Evolutionary conservation across 2,329 filamentous ascomycete species (phyloP).

Genomic region (Fusarium sp.): DNA sequence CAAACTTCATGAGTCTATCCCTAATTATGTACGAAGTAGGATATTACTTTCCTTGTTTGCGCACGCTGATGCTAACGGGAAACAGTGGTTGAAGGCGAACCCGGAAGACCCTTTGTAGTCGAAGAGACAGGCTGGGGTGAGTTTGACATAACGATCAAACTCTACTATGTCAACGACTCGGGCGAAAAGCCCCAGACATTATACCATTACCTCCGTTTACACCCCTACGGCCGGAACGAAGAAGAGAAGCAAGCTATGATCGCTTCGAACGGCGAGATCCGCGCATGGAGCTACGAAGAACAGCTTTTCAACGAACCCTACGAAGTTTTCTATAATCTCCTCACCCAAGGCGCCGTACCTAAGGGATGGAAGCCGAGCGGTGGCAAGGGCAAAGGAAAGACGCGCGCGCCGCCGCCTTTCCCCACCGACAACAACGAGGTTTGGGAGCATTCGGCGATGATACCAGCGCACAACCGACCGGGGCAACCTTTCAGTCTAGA

Average conservation of each 20-base stretch:
- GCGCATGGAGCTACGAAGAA: conserved; percentile 89
- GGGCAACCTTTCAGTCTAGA: conserved; percentile 80
- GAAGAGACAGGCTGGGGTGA: conserved; percentile 97
- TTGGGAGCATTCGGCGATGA: conserved; percentile 77
- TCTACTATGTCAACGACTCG: conserved; percentile 90
- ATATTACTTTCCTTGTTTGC: conserved; percentile 15
- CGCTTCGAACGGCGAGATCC: conserved; percentile 71
- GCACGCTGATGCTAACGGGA: conserved; percentile 29
- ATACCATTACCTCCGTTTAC: conserved; percentile 90
- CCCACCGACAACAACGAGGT: conserved; percentile 61
- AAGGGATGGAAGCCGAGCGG: conserved; percentile 59
- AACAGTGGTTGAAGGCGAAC: conserved; percentile 76
- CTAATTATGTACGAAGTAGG: conserved; percentile 84
- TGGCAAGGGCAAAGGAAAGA: conserved; percentile 66
- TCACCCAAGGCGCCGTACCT: conserved; percentile 78
- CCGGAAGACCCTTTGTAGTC: conserved; percentile 79
- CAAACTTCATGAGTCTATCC: conserved; percentile 97
- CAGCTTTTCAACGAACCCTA: conserved; percentile 98
- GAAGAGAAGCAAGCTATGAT: conserved; percentile 73
- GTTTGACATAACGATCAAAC: conserved; percentile 94
- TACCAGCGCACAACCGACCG: conserved; percentile 74
- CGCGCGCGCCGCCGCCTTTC: conserved; percentile 53
- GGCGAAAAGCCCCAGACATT: conserved; percentile 96
- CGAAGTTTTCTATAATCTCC: conserved; percentile 87
- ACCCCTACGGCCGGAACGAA: conserved; percentile 88